Evolutionary conservation across 1,284 basidiomycete species (phyloP).

Genomic region (Inonotus obliquus): DNA sequence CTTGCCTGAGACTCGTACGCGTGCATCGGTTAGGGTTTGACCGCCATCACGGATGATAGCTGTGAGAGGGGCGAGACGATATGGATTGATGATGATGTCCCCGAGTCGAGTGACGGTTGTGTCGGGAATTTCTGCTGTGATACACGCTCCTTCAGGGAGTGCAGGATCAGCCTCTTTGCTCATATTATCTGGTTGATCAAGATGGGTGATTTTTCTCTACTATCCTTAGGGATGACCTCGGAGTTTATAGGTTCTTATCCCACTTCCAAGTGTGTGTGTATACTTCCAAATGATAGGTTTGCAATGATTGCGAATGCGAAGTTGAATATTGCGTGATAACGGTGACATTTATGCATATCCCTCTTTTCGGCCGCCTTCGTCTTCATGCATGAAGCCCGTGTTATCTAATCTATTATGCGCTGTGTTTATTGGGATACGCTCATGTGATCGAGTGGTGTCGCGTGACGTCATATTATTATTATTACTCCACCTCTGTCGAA

Average conservation of each 20-base stretch:
- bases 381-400: too few relatives aligned
- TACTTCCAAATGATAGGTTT: background rate
- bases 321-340: too few relatives aligned
- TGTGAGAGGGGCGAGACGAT: conserved; percentile 7
- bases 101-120: conserved; percentile 3
- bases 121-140: background rate
- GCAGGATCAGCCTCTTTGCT: background rate
- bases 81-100: background rate
- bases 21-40: background rate
- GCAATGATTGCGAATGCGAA: too few relatives aligned
- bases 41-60: conserved; percentile 5
- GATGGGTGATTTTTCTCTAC: too few relatives aligned
- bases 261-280: background rate
- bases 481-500: too few relatives aligned
- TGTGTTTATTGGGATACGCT: too few relatives aligned
- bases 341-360: too few relatives aligned
- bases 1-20: conserved; percentile 1
- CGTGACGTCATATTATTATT: too few relatives aligned
- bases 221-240: background rate
- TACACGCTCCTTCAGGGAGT: conserved; percentile 3
- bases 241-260: background rate
- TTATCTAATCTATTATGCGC: too few relatives aligned
- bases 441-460: too few relatives aligned
- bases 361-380: too few relatives aligned
- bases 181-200: background rate